phyloP scores from a whole-genome alignment of 225 moss, liverwort and hornwort genomes.

The Marchantia paleacea region DNA sequence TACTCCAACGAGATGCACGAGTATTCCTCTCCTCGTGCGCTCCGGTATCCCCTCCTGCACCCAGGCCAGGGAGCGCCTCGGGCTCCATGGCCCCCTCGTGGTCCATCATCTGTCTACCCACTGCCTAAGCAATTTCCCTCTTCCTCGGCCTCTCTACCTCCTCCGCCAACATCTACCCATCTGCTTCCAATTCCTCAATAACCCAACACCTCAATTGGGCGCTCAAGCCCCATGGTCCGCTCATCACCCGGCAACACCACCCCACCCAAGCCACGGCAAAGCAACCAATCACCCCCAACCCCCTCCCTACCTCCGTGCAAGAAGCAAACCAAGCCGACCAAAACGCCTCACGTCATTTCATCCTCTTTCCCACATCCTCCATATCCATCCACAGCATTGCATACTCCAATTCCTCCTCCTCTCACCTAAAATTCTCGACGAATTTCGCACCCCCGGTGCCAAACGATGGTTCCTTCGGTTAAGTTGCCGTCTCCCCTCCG shows the following conservation, averaged over 20 bases:
- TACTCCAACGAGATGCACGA: conserved; percentile 71
- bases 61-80: conserved; percentile 21
- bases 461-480: no score
- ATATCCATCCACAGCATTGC: background rate
- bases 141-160: background rate
- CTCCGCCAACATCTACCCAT: conserved; percentile 14
- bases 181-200: conserved; percentile 2
- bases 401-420: no score
- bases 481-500: background rate
- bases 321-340: background rate
- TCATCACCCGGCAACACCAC: background rate
- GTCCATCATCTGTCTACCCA: conserved; percentile 23
- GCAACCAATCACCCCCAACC: background rate
- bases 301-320: background rate
- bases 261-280: no score
- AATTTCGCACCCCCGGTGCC: no score
- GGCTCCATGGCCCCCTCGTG: conserved; percentile 36
- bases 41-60: conserved; percentile 17
- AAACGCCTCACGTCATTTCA: background rate
- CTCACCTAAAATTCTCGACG: background rate
- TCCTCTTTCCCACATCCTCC: background rate
- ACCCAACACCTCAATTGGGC: background rate
- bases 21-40: conserved; percentile 40
- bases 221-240: background rate
- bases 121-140: background rate